Conservation (phyloP, 2,329 filamentous ascomycete species). For the Apiospora marii region DNA sequence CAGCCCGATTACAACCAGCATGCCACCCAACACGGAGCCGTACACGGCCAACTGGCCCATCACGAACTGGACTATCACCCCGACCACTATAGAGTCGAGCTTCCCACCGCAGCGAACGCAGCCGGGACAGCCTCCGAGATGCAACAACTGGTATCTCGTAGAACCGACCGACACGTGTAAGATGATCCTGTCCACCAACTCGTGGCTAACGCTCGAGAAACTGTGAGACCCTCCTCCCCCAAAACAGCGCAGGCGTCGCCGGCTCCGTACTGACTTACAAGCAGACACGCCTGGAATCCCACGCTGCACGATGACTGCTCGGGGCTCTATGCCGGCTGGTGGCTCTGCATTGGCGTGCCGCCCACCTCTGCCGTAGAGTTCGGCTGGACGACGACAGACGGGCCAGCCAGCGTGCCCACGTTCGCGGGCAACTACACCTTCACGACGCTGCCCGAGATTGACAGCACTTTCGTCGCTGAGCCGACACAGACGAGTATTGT, state of each 20-base stretch:
- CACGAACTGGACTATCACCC: conserved; percentile 14
- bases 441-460: conserved; percentile 11
- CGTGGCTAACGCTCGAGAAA: conserved; percentile 15
- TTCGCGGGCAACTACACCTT: conserved; percentile 23
- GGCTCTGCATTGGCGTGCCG: conserved; percentile 31
- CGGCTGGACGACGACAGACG: conserved; percentile 9
- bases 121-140: conserved; percentile 26
- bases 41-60: not conserved
- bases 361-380: conserved; percentile 16
- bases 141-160: conserved; percentile 25
- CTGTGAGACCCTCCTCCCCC: not conserved
- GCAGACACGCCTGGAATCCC: conserved; percentile 27
- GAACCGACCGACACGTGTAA: conserved; percentile 16
- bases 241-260: not conserved
- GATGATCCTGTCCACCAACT: conserved; percentile 24
- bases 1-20: not conserved
- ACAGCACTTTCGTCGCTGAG: not conserved
- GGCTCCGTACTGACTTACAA: not conserved
- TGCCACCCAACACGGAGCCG: not conserved
- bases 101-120: conserved; percentile 13
- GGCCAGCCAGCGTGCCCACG: not conserved
- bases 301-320: conserved; percentile 30
- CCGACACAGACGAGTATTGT: conserved; percentile 10
- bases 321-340: conserved; percentile 28
- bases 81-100: conserved; percentile 3